These are phyloP conservation scores for Ascochyta clinopodiicola DNA, from an alignment of 2,329 filamentous ascomycete species.

Conservation along the genomic window DNA sequence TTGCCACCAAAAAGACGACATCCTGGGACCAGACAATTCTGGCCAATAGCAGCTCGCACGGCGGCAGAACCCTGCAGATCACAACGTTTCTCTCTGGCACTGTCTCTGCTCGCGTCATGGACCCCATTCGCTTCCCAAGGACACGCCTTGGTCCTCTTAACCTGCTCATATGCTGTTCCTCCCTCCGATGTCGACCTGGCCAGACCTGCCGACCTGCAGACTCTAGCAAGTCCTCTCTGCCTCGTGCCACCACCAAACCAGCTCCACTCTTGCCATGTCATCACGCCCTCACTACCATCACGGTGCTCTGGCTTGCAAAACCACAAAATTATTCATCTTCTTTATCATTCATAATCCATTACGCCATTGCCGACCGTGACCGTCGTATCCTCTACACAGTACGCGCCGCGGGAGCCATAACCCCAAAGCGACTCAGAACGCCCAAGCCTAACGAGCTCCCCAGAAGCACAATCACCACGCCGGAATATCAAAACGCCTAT, in stretches of 20 bases:
- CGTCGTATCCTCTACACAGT: slow-evolving; percentile 9
- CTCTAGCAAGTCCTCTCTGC: neutral
- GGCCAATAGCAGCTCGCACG: slow-evolving; percentile 22
- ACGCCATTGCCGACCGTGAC: slow-evolving; percentile 20
- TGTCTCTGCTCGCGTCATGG: slow-evolving; percentile 23
- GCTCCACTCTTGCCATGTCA: neutral
- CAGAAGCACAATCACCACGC: neutral
- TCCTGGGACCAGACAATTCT: slow-evolving; percentile 9
- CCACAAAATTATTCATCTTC: neutral
- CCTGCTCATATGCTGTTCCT: neutral
- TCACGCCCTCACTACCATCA: slow-evolving; percentile 26
- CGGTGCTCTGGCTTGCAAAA: slow-evolving; percentile 7
- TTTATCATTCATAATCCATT: slow-evolving; percentile 15
- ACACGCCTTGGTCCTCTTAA: neutral
- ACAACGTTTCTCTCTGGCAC: neutral
- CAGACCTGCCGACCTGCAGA: neutral
- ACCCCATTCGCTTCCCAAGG: neutral
- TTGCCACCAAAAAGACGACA: slow-evolving; percentile 23
- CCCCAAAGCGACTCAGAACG: slow-evolving; percentile 19
- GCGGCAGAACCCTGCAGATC: no score
- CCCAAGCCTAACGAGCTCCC: slow-evolving; percentile 7
- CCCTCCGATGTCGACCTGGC: no score
- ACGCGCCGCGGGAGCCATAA: slow-evolving; percentile 27
- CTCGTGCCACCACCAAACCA: neutral
- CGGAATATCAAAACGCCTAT: slow-evolving; percentile 14